These are phyloP conservation scores for Camellia japonica DNA, from an alignment of 148 eudicot genomes.

Conservation along the genomic window DNA sequence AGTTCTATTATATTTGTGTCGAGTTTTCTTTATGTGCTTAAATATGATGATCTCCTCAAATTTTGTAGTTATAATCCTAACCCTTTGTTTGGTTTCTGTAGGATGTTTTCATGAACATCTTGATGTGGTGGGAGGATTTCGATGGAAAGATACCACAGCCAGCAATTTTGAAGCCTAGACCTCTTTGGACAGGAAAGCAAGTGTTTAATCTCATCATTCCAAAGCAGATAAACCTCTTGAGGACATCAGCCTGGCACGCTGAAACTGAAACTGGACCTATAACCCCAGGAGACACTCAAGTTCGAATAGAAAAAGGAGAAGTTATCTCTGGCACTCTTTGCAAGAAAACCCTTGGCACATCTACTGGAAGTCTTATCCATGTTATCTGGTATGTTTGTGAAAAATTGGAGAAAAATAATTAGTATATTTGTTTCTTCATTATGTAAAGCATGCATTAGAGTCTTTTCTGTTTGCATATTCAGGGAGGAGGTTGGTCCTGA, in stretches of 20 bases:
- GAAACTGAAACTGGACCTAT: slow-evolving; percentile 75
- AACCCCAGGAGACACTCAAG: slow-evolving; percentile 97
- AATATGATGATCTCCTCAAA: background rate
- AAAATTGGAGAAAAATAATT: background rate
- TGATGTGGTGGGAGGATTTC: slow-evolving; percentile 99
- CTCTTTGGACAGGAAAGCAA: slow-evolving; percentile 99
- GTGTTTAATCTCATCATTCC: slow-evolving; percentile 96
- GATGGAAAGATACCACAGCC: slow-evolving; percentile 98
- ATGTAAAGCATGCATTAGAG: background rate
- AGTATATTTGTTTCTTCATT: background rate
- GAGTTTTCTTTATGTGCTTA: background rate
- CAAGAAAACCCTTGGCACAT: slow-evolving; percentile 92
- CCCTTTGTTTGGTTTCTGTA: slow-evolving; percentile 21
- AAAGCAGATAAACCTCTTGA: slow-evolving; percentile 89
- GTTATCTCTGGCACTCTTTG: slow-evolving; percentile 89
- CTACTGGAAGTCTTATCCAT: slow-evolving; percentile 93
- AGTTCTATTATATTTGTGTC: background rate
- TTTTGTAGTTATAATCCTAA: background rate
- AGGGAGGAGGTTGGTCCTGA: slow-evolving; percentile 99
- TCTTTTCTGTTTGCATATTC: slow-evolving; percentile 10
- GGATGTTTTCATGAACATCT: slow-evolving; percentile 98
- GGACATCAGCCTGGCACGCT: slow-evolving; percentile 88
- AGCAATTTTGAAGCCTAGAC: slow-evolving; percentile 92
- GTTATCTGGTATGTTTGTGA: slow-evolving; percentile 67
- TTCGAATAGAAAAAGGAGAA: slow-evolving; percentile 90